phyloP scores from a whole-genome alignment of 225 moss, liverwort and hornwort species.

The Lunularia cruciata region DNA sequence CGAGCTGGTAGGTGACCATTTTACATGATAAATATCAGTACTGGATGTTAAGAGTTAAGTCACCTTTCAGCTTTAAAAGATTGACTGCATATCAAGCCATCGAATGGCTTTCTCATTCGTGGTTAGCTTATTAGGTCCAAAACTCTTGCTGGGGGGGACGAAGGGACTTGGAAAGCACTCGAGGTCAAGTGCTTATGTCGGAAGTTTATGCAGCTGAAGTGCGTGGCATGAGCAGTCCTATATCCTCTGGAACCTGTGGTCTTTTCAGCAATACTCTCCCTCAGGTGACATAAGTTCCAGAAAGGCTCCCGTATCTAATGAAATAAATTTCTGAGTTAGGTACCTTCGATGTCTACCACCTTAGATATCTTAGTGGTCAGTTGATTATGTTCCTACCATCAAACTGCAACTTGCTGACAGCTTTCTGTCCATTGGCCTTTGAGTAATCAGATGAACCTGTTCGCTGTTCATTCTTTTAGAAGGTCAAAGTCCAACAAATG shows the following conservation, averaged over 20 bases:
- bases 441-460: slow-evolving; percentile 47
- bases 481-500: slow-evolving; percentile 40
- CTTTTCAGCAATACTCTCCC: slow-evolving; percentile 24
- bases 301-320: too few species aligned
- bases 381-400: not conserved
- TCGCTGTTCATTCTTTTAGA: slow-evolving; percentile 47
- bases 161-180: slow-evolving; percentile 21
- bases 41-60: not conserved
- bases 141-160: slow-evolving; percentile 41
- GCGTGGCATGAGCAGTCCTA: slow-evolving; percentile 24
- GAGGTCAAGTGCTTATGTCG: slow-evolving; percentile 37
- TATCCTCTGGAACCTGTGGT: slow-evolving; percentile 20
- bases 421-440: not conserved
- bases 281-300: slow-evolving; percentile 37
- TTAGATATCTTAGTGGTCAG: too few species aligned
- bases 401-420: too few species aligned
- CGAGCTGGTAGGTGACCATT: slow-evolving; percentile 14
- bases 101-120: slow-evolving; percentile 1
- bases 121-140: slow-evolving; percentile 27
- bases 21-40: not conserved
- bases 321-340: too few species aligned
- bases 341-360: too few species aligned
- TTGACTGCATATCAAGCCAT: too few species aligned
- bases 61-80: not conserved
- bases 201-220: slow-evolving; percentile 43